phyloP scores from a whole-genome alignment of 83 land plant genomes.

The Thuja plicata region DNA sequence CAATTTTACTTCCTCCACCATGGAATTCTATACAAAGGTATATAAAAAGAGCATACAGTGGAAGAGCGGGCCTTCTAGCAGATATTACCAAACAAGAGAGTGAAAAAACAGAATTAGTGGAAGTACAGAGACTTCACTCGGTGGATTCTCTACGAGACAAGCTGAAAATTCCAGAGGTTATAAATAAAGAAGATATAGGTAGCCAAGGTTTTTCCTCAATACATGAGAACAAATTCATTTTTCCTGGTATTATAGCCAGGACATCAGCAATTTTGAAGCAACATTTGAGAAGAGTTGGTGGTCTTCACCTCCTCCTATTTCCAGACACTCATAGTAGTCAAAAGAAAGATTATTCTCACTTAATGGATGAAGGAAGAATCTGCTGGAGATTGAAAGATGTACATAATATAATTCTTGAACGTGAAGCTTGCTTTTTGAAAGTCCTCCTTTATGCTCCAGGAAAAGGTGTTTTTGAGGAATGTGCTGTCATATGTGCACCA shows the following conservation, averaged over 20 bases:
- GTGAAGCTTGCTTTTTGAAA: slow-evolving; percentile 44
- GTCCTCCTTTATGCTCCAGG: slow-evolving; percentile 50
- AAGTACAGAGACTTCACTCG: not conserved
- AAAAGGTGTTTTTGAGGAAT: slow-evolving; percentile 67
- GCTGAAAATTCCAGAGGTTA: not conserved
- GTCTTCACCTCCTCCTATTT: slow-evolving; percentile 29
- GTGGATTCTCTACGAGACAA: not conserved
- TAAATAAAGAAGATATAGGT: not conserved
- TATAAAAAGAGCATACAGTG: not conserved
- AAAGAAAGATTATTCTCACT: slow-evolving; percentile 9
- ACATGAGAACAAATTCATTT: not conserved
- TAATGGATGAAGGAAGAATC: slow-evolving; percentile 15
- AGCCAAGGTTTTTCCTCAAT: not conserved
- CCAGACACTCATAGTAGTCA: slow-evolving; percentile 19
- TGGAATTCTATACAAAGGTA: slow-evolving; percentile 37
- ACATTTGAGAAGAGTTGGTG: slow-evolving; percentile 26
- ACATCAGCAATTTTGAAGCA: slow-evolving; percentile 26
- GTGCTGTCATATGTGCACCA: slow-evolving; percentile 69
- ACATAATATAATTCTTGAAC: not conserved
- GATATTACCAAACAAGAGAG: not conserved
- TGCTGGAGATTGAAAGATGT: not conserved
- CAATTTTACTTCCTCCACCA: slow-evolving; percentile 48
- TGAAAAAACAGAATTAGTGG: not conserved
- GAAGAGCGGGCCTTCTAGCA: not conserved
- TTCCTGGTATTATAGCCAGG: slow-evolving; percentile 39